phyloP scores from a whole-genome alignment of 192 early-diverging fungal genomes.

The Gigaspora rosea region DNA sequence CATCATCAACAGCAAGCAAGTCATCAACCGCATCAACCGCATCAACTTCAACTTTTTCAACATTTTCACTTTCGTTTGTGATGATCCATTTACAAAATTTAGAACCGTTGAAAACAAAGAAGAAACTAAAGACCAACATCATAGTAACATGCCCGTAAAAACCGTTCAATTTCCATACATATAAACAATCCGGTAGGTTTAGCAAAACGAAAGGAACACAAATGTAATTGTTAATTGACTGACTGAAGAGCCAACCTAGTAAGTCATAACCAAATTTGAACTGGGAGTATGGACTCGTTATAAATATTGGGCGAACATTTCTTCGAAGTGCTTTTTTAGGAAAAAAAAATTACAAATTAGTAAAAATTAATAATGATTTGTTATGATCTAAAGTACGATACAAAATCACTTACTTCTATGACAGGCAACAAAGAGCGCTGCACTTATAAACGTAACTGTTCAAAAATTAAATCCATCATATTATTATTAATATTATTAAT shows the following conservation, averaged over 20 bases:
- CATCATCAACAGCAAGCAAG: no score
- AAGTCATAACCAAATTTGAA: slow-evolving; percentile 68
- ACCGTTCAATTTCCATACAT: slow-evolving; percentile 61
- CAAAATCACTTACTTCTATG: slow-evolving; percentile 39
- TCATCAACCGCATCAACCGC: no score
- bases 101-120: no score
- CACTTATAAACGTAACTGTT: slow-evolving; percentile 62
- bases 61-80: no score
- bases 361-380: no score
- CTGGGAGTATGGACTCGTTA: slow-evolving; percentile 35
- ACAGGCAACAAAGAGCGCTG: slow-evolving; percentile 54
- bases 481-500: slow-evolving; percentile 33
- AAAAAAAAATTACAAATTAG: not conserved
- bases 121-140: slow-evolving; percentile 7
- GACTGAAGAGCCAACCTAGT: slow-evolving; percentile 65
- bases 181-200: slow-evolving; percentile 51
- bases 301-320: slow-evolving; percentile 60
- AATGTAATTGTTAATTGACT: slow-evolving; percentile 66
- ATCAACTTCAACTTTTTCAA: no score
- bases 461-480: slow-evolving; percentile 14
- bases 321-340: slow-evolving; percentile 53
- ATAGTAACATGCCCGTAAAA: slow-evolving; percentile 64
- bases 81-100: no score
- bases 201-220: slow-evolving; percentile 73
- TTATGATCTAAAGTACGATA: no score